Base-by-base conservation (phyloP, 1,139 yeast genomes). In the Yarrowia galli region DNA sequence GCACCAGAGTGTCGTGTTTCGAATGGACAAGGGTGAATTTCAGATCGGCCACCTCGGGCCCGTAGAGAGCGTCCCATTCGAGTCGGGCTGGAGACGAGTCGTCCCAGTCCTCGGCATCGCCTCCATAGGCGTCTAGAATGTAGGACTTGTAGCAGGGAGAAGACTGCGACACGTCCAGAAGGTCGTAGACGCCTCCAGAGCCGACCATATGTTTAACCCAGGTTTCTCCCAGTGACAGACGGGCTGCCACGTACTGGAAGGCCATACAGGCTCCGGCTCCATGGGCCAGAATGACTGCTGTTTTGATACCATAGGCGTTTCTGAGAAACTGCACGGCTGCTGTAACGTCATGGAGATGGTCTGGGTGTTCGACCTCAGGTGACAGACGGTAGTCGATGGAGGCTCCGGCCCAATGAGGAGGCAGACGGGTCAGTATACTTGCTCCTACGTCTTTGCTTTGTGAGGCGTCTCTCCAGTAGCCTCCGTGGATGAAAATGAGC, bases 251-350 rank as follows among this genome's bases (percentile, higher is more conserved):
- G 36, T 67, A 72, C 74, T 89, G 93, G 49, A 89, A 79, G 1
- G 84, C 81, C 65, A 91, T 75, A 1, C 90, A 86, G 2, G 92
- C 91, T 1, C 97, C 96, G 2, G 87, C 95, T 0, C 95, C 89
- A 76, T 90, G 96, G 0, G 96, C 97, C 23, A 85, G 80, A 12
- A 86, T 69, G 70, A 79, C 80, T 12, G 81, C 71, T 10, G 77
- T 70, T 12, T 72, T 69, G 9, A 86, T 75, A 8, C 70, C 69
- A 54, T 74, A 72, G 32, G 74, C 72, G 18, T 70, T 54, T 18
- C 70, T 48, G 4, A 80, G 70, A 23, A 74, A 71, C 15, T 73
- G 68, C 8, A 89, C 71, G 0, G 87, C 89, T 0, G 65, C 69
- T 0, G 81, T 68, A 6, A 88, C 85, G 71, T 90, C 96, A 0